Conservation (phyloP, 257 asterid genomes). For the Ballota nigra region DNA sequence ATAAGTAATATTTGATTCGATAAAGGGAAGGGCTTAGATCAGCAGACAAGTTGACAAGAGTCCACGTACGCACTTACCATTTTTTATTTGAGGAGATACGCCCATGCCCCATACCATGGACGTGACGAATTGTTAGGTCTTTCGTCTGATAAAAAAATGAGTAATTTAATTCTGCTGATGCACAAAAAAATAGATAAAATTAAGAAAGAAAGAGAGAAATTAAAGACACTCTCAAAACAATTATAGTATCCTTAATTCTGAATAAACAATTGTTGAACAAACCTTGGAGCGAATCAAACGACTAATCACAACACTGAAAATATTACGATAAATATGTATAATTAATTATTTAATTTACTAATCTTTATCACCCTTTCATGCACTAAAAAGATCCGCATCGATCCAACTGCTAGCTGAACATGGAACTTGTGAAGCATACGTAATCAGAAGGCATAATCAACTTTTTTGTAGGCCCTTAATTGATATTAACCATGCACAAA, state of each 20-base stretch:
- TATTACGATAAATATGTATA: not conserved
- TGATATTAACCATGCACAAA: not conserved
- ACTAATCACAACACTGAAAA: not conserved
- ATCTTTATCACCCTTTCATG: not conserved
- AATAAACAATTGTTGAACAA: not conserved
- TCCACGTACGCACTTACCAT: slow-evolving; percentile 9
- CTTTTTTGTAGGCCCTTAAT: not conserved
- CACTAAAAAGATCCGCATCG: not conserved
- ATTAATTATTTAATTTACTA: too few species aligned
- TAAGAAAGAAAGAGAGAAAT: too few species aligned
- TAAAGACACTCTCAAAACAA: not conserved
- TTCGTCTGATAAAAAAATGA: not conserved
- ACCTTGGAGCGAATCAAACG: not conserved
- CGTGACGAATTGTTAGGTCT: slow-evolving; percentile 20
- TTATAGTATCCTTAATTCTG: not conserved
- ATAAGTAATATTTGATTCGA: not conserved
- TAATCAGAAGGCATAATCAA: not conserved
- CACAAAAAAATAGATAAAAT: not conserved
- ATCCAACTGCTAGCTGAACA: not conserved
- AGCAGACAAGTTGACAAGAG: slow-evolving; percentile 10
- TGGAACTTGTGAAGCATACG: too few species aligned
- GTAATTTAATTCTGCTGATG: slow-evolving; percentile 24
- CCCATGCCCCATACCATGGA: not conserved
- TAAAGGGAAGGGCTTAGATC: not conserved
- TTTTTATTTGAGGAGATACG: not conserved